Evolutionary conservation across 2,329 filamentous ascomycete genomes (phyloP), one percentile per base, ranked within the genome.

Genomic region (Botryosphaeria dothidea): DNA sequence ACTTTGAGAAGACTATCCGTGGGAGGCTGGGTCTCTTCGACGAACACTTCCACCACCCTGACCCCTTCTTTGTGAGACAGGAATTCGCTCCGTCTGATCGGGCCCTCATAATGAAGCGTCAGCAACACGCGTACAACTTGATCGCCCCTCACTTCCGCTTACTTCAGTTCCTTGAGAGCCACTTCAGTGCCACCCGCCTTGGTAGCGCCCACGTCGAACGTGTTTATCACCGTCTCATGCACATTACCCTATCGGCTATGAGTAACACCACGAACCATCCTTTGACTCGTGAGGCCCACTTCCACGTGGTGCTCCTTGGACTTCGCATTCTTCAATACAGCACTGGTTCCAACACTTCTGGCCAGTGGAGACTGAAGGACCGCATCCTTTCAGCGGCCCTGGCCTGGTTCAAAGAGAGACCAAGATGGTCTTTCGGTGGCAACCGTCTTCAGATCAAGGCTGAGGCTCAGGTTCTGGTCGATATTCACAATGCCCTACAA

Each of bases 51-150:
- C 43, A 52, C 31, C 61, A 54, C 19, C 46, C 23, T 1, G 93
- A 99, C 74, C 93, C 96, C 0, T 96, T 99, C 79, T 95, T 93
- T 71, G 81, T 93, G 38, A 94, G 90, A 72, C 90, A 95, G 75
- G 95, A 99, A 73, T 96, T 97, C 72, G 91, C 94, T 4, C 94
- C 95, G 1, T 96, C 92, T 64, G 93, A 97, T 73, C 90, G 92
- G 71, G 87, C 89, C 65, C 81, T 85, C 15, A 82, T 97, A 68
- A 84, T 88, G 17, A 92, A 89, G 77, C 86, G 88, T 61, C 92
- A 94, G 72, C 90, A 95, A 71, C 80, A 86, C 29, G 89, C 93
- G 1, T 92, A 96, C 71, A 91, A 95, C 71, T 80, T 94, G 60
- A 86, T 99, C 43, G 89, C 92, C 7, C 95, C 95, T 3, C 95